Base-by-base conservation (phyloP, 139 green algal genomes). In the Nannochloris sp. region DNA sequence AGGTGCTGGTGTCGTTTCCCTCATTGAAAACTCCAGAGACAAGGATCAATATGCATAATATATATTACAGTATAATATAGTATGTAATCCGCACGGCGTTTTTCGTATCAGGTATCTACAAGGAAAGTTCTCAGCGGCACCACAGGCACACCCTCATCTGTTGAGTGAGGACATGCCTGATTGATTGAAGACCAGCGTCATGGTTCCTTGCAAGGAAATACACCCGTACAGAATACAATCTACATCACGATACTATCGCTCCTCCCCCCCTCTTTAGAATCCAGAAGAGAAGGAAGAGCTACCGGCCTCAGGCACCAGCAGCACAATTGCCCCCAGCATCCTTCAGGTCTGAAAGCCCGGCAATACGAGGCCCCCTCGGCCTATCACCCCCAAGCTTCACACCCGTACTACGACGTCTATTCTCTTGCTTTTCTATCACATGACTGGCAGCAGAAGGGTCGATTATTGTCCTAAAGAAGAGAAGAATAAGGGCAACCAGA, bases 1-100 rank as follows among this genome's bases (percentile, higher is more conserved):
- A 8, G 93, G 93, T 3, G 93, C 91, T 1, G 50, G 29, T 2
- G 63, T 77, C 8, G 91, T 97, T 17, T 72, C 68, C 29, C 4
- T 83, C 12, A 78, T 95, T 28, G 88, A 97, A 77, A n/a, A 51
- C 12, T 53, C 60, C 37, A 68, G 65, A 58, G 17, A 50, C 9
- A 17, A 26, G 49, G 11, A n/a, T 60, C 63, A 33, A 31, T 13
- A 29, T 31, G 13, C 14, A 61, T 61, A 46, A 16, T 59, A 17
- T 29, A 37, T 59, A 59, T 30, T 59, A 59, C 50, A 23, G 20
- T 23, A 23, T 23, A 23, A 23, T 23, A 23, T 23, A 23, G 20
- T 23, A 23, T 23, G 20, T 23, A 23, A 23, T 23, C 20, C 20
- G 20, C 20, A 23, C 20, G 20, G 20, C 20, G 20, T 23, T 23